These are phyloP conservation scores for Leccinum disarticulatum DNA, from an alignment of 768 basidiomycete species.

Conservation along the genomic window DNA sequence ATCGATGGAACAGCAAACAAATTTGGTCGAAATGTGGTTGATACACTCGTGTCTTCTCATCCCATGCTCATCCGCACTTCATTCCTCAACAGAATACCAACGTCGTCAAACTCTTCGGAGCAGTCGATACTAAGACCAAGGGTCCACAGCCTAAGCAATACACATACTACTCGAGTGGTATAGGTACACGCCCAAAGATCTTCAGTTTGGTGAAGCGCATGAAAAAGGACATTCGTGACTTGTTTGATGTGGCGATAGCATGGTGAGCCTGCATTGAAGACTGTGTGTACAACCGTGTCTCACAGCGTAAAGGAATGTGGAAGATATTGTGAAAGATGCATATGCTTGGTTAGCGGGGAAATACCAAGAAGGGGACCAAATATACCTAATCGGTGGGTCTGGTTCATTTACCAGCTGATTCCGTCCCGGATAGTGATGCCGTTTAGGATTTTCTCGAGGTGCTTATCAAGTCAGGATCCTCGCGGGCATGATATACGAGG, in stretches of 20 bases:
- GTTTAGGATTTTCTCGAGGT: slow-evolving; percentile 41
- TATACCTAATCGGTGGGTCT: background rate
- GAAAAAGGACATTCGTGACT: slow-evolving; percentile 17
- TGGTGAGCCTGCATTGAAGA: slow-evolving; percentile 22
- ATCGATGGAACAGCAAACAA: slow-evolving; percentile 23
- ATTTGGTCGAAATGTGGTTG: slow-evolving; percentile 17
- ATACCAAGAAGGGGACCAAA: background rate
- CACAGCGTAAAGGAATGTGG: slow-evolving; percentile 30
- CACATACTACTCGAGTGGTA: slow-evolving; percentile 38
- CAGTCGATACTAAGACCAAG: slow-evolving; percentile 19
- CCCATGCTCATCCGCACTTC: background rate
- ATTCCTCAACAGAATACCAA: slow-evolving; percentile 34
- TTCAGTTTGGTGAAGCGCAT: slow-evolving; percentile 22
- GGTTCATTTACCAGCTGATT: background rate
- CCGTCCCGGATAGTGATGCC: background rate
- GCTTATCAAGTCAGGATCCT: slow-evolving; percentile 40
- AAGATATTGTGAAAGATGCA: slow-evolving; percentile 30
- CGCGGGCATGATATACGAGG: slow-evolving; percentile 39
- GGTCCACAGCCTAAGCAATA: slow-evolving; percentile 21
- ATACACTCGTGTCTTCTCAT: background rate
- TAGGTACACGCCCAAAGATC: slow-evolving; percentile 34
- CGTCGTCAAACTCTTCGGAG: slow-evolving; percentile 34
- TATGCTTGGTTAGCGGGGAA: slow-evolving; percentile 29
- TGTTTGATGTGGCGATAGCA: slow-evolving; percentile 36
- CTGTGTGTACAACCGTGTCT: too few species aligned